phyloP scores from a whole-genome alignment of 2,329 filamentous ascomycete species.

The Pestalotiopsis fici region DNA sequence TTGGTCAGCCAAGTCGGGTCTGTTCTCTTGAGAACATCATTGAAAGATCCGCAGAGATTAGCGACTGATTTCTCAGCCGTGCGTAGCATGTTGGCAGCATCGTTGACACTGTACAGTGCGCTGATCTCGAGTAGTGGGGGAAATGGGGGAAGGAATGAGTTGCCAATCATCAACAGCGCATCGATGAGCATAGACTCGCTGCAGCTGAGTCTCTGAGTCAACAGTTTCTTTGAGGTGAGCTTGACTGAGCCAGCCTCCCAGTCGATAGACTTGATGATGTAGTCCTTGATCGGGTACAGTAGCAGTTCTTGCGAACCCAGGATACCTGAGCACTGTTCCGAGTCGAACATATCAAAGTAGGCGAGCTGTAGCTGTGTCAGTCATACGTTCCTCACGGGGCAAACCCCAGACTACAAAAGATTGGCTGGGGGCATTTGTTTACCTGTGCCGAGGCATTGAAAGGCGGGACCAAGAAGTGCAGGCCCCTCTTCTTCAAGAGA shows the following conservation, averaged over 20 bases:
- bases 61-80: constrained; percentile 70
- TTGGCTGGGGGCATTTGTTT: constrained; percentile 22
- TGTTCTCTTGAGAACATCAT: constrained; percentile 73
- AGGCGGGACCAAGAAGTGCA: constrained; percentile 81
- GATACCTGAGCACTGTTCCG: constrained; percentile 71
- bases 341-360: constrained; percentile 70
- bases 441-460: constrained; percentile 89
- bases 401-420: not conserved
- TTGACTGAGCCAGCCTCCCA: constrained; percentile 68
- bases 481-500: constrained; percentile 66
- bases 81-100: constrained; percentile 78
- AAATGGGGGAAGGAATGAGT: constrained; percentile 76
- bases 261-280: constrained; percentile 68
- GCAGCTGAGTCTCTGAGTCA: constrained; percentile 69
- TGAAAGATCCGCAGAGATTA: constrained; percentile 73
- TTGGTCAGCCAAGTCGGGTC: constrained; percentile 79
- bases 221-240: constrained; percentile 64
- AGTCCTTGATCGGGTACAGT: constrained; percentile 79
- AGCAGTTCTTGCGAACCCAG: constrained; percentile 85
- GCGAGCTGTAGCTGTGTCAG: constrained; percentile 58
- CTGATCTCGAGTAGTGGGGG: constrained; percentile 72
- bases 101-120: constrained; percentile 64
- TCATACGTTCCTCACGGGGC: not conserved
- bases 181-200: constrained; percentile 78
- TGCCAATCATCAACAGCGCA: constrained; percentile 80